phyloP scores from a whole-genome alignment of 352 stramenopile species.

The Vaucheria bursata region DNA sequence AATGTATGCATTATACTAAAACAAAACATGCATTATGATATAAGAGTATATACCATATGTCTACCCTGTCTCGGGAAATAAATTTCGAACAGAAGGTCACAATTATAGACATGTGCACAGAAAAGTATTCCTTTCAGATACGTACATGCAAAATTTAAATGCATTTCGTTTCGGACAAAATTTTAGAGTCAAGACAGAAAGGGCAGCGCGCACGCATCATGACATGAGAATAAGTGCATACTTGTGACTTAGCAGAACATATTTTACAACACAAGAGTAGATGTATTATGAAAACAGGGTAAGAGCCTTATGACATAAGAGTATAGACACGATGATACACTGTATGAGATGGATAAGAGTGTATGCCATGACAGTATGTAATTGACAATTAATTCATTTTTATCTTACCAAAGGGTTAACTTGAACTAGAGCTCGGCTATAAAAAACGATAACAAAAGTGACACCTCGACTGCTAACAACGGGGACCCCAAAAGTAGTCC shows the following conservation, averaged over 20 bases:
- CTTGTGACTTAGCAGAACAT: background rate
- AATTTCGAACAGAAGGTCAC: background rate
- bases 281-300: background rate
- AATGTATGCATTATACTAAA: no score
- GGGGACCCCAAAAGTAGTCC: conserved; percentile 32
- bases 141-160: background rate
- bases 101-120: no score
- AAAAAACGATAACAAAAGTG: conserved; percentile 44
- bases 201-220: background rate
- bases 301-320: background rate
- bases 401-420: background rate
- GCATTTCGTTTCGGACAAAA: background rate
- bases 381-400: background rate
- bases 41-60: background rate
- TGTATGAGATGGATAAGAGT: background rate
- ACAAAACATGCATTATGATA: no score
- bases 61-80: background rate
- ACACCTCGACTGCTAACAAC: conserved; percentile 38
- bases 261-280: background rate
- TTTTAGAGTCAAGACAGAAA: background rate
- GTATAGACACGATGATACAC: background rate
- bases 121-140: background rate
- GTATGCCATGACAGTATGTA: background rate
- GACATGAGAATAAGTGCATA: background rate
- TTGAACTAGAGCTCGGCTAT: conserved; percentile 20